Percentiles rank a stretch among this genome's conserved stretches.
Conservation (phyloP, 306 rosid species). For the Castanospermum australe region DNA sequence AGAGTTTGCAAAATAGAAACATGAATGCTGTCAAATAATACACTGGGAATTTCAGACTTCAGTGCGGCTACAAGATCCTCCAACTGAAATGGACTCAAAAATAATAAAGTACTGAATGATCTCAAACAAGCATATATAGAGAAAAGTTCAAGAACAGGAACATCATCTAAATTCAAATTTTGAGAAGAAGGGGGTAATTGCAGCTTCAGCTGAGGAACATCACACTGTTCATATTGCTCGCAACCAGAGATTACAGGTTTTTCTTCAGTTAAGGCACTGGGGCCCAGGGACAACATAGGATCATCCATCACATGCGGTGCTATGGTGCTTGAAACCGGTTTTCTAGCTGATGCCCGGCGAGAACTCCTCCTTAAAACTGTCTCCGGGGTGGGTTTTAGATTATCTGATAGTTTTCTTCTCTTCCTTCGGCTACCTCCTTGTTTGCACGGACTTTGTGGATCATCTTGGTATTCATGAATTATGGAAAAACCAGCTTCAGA, state of each 20-base stretch:
- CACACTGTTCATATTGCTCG: conserved; percentile 49
- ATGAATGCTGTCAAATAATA: conserved; percentile 78
- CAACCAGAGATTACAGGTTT: conserved; percentile 36
- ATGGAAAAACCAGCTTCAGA: conserved; percentile 45
- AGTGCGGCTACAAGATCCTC: conserved; percentile 78
- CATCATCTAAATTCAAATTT: conserved; percentile 62
- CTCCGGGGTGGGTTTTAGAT: conserved; percentile 41
- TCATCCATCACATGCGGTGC: conserved; percentile 37
- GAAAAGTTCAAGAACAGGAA: conserved; percentile 84
- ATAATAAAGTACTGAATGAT: conserved; percentile 82
- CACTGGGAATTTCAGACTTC: conserved; percentile 59
- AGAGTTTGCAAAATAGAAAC: conserved; percentile 74
- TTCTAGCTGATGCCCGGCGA: conserved; percentile 73
- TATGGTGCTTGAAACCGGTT: conserved; percentile 26
- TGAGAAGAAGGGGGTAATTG: conserved; percentile 84
- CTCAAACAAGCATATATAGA: conserved; percentile 82
- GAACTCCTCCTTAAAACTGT: conserved; percentile 89
- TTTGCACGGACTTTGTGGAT: conserved; percentile 45
- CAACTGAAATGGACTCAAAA: conserved; percentile 95
- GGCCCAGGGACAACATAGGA: conserved; percentile 46
- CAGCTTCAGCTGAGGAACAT: conserved; percentile 44
- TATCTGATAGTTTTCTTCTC: conserved; percentile 56
- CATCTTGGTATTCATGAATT: conserved; percentile 40
- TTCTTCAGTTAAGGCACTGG: conserved; percentile 66
- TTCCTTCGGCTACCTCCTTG: conserved; percentile 54